A percentile compares a stretch with the other conserved stretches of the same genome.
phyloP scores from a whole-genome alignment of 495 filamentous ascomycete genomes.

The Trichoderma virens region DNA sequence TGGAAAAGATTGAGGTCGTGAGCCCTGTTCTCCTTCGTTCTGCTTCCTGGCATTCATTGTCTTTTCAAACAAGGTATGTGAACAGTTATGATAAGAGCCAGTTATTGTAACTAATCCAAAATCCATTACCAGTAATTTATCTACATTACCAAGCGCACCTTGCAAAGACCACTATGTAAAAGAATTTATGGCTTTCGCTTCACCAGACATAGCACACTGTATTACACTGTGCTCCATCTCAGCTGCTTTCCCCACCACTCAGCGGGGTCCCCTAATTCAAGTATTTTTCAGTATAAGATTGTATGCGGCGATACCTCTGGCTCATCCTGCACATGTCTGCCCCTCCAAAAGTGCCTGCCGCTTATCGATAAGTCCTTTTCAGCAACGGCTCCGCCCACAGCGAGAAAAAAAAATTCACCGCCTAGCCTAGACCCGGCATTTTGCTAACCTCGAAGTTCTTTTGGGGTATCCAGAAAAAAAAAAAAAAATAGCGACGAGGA shows the following conservation, averaged over 20 bases:
- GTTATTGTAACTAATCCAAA: no score
- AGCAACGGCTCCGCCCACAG: neutral
- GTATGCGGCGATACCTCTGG: neutral
- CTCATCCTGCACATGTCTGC: neutral
- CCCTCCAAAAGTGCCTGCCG: neutral
- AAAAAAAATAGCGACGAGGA: constrained; percentile 2
- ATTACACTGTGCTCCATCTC: neutral
- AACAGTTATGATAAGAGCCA: no score
- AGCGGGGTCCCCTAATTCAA: neutral
- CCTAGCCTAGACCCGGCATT: constrained; percentile 1
- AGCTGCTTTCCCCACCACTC: neutral
- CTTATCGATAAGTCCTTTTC: constrained; percentile 3
- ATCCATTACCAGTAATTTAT: no score
- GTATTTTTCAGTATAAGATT: neutral
- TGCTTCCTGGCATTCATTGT: no score
- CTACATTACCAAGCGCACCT: no score
- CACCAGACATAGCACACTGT: no score
- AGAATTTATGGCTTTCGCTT: no score
- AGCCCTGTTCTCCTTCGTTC: no score
- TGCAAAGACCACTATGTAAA: no score
- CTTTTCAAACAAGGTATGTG: no score
- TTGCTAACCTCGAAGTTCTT: neutral
- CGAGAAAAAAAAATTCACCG: constrained; percentile 6
- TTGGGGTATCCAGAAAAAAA: neutral
- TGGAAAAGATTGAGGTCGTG: no score